Evolutionary conservation across 2,329 filamentous ascomycete species (phyloP).

Genomic region (Pseudogymnoascus sp.): DNA sequence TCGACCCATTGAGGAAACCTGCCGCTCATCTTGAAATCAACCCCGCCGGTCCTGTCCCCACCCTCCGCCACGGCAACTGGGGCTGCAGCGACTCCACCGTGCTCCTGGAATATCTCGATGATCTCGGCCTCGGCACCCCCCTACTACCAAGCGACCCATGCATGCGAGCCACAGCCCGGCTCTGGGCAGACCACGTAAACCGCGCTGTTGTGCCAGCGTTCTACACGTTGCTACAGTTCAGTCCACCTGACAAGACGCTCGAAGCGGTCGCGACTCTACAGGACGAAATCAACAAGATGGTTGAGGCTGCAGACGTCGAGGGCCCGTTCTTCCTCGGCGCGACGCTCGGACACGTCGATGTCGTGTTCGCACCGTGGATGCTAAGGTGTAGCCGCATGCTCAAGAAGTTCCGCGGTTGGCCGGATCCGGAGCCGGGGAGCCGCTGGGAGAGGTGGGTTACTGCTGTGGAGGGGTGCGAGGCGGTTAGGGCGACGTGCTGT

Average conservation of each 20-base stretch:
- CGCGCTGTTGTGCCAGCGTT: slow-evolving; percentile 67
- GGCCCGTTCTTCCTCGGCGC: slow-evolving; percentile 30
- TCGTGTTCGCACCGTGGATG: slow-evolving; percentile 34
- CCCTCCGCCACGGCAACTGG: slow-evolving; percentile 71
- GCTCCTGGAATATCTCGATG: slow-evolving; percentile 81
- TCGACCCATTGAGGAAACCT: slow-evolving; percentile 62
- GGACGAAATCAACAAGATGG: slow-evolving; percentile 46
- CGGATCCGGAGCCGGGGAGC: slow-evolving; percentile 27
- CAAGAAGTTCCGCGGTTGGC: slow-evolving; percentile 32
- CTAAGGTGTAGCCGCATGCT: slow-evolving; percentile 30
- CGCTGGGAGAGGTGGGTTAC: slow-evolving; percentile 31
- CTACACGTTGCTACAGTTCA: slow-evolving; percentile 35
- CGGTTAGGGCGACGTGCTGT: slow-evolving; percentile 27
- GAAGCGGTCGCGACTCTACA: slow-evolving; percentile 53
- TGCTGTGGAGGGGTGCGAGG: slow-evolving; percentile 30
- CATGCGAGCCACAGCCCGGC: slow-evolving; percentile 61
- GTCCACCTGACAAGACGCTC: slow-evolving; percentile 39
- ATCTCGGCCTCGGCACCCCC: slow-evolving; percentile 50
- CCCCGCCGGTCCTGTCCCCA: slow-evolving; percentile 66
- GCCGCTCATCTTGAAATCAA: slow-evolving; percentile 66
- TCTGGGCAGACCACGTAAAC: slow-evolving; percentile 71
- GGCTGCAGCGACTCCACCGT: slow-evolving; percentile 74
- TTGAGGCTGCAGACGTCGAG: slow-evolving; percentile 27
- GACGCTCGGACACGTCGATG: slow-evolving; percentile 30
- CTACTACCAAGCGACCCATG: slow-evolving; percentile 61